Base-by-base conservation (phyloP, 495 filamentous ascomycete species). In the Antarctomyces pellizariae region DNA sequence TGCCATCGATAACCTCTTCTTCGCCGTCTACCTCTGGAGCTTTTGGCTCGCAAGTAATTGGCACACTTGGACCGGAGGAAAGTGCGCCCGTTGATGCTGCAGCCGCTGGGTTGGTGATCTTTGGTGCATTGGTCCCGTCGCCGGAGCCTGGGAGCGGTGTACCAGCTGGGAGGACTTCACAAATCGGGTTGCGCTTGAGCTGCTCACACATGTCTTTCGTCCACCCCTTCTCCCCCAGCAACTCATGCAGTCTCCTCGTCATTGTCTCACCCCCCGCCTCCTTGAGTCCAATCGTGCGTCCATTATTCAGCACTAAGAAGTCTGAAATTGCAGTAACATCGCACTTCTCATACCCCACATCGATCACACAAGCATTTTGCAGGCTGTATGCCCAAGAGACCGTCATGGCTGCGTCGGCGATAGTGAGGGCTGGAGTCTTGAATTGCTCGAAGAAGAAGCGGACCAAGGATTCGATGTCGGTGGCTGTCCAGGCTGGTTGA, bases 371-470 rank as follows among this genome's bases (percentile, higher is more conserved):
- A 30, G 82, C 67, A 18, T 63, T 76, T 13, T 60, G 45, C 33
- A 67, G 60, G 22, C 78, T 80, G 29, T 80, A 75, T 2, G 78
- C 86, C 42, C 79, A 93, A 36, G 71, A 68, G 0, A 73, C 67
- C 5, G 84, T 80, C 10, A 86, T 46, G 0, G 75, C 80, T 26
- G 75, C 65, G 46, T 95, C 73, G 55, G 95, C 71, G 20, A 93
- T 47, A 28, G 66, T 75, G 27, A 97, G 74, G 0, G 73, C 80
- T 0, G 86, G 86, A 1, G 73, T 79, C 54, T 86, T 91, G 45
- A 91, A 91, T 49, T 82, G 82, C 48, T 95, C 86, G 37, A 97
- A 97, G 35, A 93, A 63, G 50, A 92, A 97, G 31, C 78, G 75
- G 3, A 82, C 72, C 19, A 95, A 62, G 7, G 53, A 54, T 47